Evolutionary conservation across 768 basidiomycete species (phyloP).

Genomic region (Xerocomus spinulosus): DNA sequence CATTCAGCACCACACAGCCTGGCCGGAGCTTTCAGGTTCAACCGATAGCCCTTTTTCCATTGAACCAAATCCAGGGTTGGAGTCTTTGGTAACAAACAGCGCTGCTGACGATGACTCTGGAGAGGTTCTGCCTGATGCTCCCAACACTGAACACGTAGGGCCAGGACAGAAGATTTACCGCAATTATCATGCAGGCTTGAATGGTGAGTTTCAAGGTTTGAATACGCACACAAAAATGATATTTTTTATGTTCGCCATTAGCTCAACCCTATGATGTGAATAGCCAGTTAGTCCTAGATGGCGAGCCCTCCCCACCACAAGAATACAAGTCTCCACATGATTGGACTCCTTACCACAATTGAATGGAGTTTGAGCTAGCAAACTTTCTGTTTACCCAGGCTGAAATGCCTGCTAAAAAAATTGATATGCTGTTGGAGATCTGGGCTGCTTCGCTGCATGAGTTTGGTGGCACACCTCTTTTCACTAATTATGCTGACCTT

Average conservation of each 20-base stretch:
- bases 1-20: no score
- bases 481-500: background rate
- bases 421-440: background rate
- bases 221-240: no score
- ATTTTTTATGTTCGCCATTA: background rate
- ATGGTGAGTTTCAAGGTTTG: background rate
- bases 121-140: no score
- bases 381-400: background rate
- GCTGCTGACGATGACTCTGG: no score
- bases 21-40: no score
- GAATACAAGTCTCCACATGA: background rate
- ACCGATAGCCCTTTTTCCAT: no score
- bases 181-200: background rate
- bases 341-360: background rate
- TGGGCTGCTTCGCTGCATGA: background rate
- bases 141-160: background rate
- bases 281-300: background rate
- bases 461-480: background rate
- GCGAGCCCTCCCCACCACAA: background rate
- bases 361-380: background rate
- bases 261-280: background rate
- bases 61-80: background rate
- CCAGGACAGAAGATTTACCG: background rate
- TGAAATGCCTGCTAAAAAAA: background rate
- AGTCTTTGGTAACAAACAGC: no score